Evolutionary conservation across 768 basidiomycete genomes (phyloP).

Genomic region (Hypholoma sublateritium): DNA sequence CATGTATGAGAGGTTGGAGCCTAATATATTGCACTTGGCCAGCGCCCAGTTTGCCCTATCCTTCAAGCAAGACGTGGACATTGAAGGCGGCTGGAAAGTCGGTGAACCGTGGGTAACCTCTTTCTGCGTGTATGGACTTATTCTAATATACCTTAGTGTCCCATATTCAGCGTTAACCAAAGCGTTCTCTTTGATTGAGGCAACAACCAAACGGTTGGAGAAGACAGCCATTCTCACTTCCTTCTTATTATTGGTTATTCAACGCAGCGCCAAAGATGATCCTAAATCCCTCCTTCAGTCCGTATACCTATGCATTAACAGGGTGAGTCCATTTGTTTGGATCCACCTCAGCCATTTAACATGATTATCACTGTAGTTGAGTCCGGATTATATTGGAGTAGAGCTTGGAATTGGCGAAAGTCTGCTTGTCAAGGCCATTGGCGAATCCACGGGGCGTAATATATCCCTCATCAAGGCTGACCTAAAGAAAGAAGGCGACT

Average conservation of each 20-base stretch:
- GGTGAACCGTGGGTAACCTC: constrained; percentile 72
- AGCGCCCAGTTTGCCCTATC: constrained; percentile 73
- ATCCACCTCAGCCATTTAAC: background rate
- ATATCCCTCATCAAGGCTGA: constrained; percentile 82
- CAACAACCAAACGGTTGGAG: constrained; percentile 93
- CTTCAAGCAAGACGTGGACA: constrained; percentile 66
- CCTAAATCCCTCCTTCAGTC: constrained; percentile 77
- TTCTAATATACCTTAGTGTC: constrained; percentile 52
- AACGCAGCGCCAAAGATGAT: constrained; percentile 76
- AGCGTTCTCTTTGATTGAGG: constrained; percentile 86
- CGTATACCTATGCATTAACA: constrained; percentile 95
- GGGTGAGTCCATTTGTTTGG: constrained; percentile 50
- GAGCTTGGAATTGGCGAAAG: constrained; percentile 97
- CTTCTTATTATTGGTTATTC: constrained; percentile 88
- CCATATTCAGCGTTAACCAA: constrained; percentile 93
- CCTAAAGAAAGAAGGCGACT: constrained; percentile 91
- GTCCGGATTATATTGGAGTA: constrained; percentile 93
- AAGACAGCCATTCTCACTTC: constrained; percentile 87
- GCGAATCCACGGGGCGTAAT: constrained; percentile 91
- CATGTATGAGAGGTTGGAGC: background rate
- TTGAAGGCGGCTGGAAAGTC: constrained; percentile 79
- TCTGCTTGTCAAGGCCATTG: constrained; percentile 91
- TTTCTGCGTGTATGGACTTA: background rate
- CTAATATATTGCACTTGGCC: constrained; percentile 1
- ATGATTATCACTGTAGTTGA: constrained; percentile 50